Evolutionary conservation across 306 rosid genomes (phyloP), one percentile per base, ranked within the genome.

Genomic region (Arachis stenosperma): DNA sequence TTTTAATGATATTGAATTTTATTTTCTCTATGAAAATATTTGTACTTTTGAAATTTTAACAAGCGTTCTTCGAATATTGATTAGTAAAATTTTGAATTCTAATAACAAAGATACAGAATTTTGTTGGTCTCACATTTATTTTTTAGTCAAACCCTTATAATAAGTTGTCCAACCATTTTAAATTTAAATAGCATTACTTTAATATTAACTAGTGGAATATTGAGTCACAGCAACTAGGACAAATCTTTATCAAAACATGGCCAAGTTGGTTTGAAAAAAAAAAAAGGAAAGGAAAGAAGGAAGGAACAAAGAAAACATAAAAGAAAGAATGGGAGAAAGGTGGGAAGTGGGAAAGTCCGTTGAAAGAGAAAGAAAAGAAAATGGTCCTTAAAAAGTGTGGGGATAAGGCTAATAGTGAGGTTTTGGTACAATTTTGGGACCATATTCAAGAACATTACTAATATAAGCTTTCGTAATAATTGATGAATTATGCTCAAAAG

Each of bases 191-290:
- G 1, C 27, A 22, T 22, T 22, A 22, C 27, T 22, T 22, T 22
- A 22, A 22, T 22, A 22, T 40, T 40, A 40, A 7, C 7, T 5
- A 40, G 43, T 40, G 43, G 43, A 40, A 40, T 4, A 40, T 40
- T 2, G 43, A 40, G 43, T 7, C 43, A 40, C 43, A 44, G 33
- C 85, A 82, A 70, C 81, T 68, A 81, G 81, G 75, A 81, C 80
- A 74, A 59, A 74, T 84, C 92, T 82, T 81, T 22, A 80, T 87
- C 82, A 81, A 71, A 84, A 88, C 83, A 22, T 77, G 74, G 79
- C 76, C 83, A 79, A 79, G 77, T 85, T 83, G 86, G 87, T 1
- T 22, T 22, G 27, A 22, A 22, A 22, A 22, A 22, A 17, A n/a
- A 17, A 17, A 78, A 83, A 56, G 17, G 22, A 33, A 70, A 39